These are phyloP conservation scores for Heimioporus sp. DNA, from an alignment of 768 basidiomycete species.

Conservation along the genomic window DNA sequence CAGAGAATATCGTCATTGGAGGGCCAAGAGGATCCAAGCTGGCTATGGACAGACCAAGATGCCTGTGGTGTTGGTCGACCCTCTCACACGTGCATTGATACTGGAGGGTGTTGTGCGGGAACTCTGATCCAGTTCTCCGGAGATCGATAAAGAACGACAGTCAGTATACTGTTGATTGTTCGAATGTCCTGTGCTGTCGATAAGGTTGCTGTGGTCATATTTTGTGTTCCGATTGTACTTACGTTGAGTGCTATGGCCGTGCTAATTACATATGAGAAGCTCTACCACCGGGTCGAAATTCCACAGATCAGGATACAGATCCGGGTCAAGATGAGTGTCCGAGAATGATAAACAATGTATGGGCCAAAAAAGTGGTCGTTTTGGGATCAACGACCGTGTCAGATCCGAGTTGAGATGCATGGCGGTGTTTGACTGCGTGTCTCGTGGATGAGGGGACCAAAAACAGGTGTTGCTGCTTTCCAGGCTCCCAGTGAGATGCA, in stretches of 20 bases:
- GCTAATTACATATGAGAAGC: too few relatives aligned
- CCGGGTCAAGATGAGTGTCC: constrained; percentile 71
- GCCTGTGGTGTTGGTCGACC: constrained; percentile 7
- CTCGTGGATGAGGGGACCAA: constrained; percentile 73
- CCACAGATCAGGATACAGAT: constrained; percentile 77
- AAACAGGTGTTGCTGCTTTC: constrained; percentile 66
- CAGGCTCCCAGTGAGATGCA: constrained; percentile 64
- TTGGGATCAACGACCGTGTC: constrained; percentile 68
- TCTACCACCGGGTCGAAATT: constrained; percentile 77
- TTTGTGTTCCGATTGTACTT: too few relatives aligned
- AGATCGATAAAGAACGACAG: too few relatives aligned
- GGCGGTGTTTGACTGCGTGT: constrained; percentile 82
- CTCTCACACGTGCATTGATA: constrained; percentile 12
- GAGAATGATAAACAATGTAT: constrained; percentile 79
- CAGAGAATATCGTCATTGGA: constrained; percentile 16
- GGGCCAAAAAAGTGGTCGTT: constrained; percentile 68
- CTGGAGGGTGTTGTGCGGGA: constrained; percentile 15
- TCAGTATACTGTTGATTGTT: too few relatives aligned
- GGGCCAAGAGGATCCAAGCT: neutral
- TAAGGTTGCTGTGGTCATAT: too few relatives aligned
- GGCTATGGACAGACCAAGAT: constrained; percentile 14
- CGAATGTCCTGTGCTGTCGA: too few relatives aligned
- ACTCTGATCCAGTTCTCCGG: neutral
- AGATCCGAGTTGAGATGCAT: constrained; percentile 79
- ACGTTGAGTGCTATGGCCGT: too few relatives aligned